Evolutionary conservation across 257 asterid genomes (phyloP).

Genomic region (Schizonepeta tenuifolia): DNA sequence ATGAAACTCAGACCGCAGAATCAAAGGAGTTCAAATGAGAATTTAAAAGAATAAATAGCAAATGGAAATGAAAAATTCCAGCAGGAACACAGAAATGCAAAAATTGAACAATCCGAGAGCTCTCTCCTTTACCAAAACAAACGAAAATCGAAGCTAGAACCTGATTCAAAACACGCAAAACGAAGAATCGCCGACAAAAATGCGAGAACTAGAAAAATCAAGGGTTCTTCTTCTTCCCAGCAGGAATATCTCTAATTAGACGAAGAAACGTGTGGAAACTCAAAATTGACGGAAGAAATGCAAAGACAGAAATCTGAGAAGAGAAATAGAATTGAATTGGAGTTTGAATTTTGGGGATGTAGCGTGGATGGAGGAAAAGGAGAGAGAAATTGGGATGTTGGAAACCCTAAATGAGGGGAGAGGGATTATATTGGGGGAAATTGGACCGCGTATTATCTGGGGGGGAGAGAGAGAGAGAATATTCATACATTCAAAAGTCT

Average conservation of each 20-base stretch:
- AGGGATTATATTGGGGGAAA: slow-evolving; percentile 65
- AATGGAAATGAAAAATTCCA: slow-evolving; percentile 17
- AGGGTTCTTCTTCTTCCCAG: background rate
- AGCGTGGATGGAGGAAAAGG: slow-evolving; percentile 30
- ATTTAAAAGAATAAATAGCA: background rate
- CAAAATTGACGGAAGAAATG: slow-evolving; percentile 9
- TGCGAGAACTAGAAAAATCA: slow-evolving; percentile 6
- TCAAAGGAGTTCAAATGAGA: slow-evolving; percentile 16
- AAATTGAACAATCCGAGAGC: background rate
- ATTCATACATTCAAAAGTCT: slow-evolving; percentile 31
- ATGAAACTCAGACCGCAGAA: background rate
- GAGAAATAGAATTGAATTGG: background rate
- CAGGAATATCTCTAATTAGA: background rate
- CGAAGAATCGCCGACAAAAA: slow-evolving; percentile 11
- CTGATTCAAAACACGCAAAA: slow-evolving; percentile 30
- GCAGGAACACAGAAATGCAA: background rate
- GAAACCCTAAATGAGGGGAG: slow-evolving; percentile 56
- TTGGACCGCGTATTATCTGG: slow-evolving; percentile 66
- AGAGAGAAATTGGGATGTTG: slow-evolving; percentile 38
- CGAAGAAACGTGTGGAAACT: slow-evolving; percentile 4
- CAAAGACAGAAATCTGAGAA: background rate
- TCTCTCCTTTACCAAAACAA: background rate
- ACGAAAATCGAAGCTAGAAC: background rate
- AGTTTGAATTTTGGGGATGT: background rate
- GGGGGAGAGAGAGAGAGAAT: slow-evolving; percentile 31